Evolutionary conservation across 2,329 filamentous ascomycete genomes (phyloP).

Genomic region (Pestalotiopsis sp.): DNA sequence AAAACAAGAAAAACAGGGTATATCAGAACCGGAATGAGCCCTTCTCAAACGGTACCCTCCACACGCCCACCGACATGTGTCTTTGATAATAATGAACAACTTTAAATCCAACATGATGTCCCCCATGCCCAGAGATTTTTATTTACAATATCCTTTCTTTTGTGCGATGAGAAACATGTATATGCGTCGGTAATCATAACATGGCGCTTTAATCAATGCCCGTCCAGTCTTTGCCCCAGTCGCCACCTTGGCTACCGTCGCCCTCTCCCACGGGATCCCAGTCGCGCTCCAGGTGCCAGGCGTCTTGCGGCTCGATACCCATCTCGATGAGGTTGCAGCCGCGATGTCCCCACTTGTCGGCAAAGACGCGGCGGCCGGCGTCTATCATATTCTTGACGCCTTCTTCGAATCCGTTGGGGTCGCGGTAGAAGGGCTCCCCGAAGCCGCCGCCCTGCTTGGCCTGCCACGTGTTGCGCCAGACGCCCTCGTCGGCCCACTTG

Average conservation of each 20-base stretch:
- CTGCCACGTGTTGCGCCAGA: slow-evolving; percentile 42
- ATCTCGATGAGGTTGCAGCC: slow-evolving; percentile 37
- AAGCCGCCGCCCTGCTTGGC: slow-evolving; percentile 41
- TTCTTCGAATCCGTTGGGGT: slow-evolving; percentile 37
- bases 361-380: slow-evolving; percentile 36
- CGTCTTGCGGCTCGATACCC: slow-evolving; percentile 34
- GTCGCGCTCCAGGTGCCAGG: slow-evolving; percentile 39
- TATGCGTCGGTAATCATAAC: not conserved
- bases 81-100: not conserved
- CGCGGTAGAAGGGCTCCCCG: slow-evolving; percentile 46
- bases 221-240: slow-evolving; percentile 35
- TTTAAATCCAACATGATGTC: not conserved
- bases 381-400: slow-evolving; percentile 36
- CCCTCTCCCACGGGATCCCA: slow-evolving; percentile 31
- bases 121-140: not conserved
- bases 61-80: not conserved
- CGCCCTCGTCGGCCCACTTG: slow-evolving; percentile 25
- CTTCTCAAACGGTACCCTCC: not conserved
- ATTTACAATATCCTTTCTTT: not conserved
- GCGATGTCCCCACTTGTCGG: slow-evolving; percentile 44
- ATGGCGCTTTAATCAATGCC: slow-evolving; percentile 16
- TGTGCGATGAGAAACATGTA: not conserved
- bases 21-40: not conserved
- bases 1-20: slow-evolving; percentile 5
- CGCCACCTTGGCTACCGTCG: slow-evolving; percentile 28